These are phyloP conservation scores for Licmophora abbreviata DNA, from an alignment of 108 stramenopile species.

Conservation along the genomic window DNA sequence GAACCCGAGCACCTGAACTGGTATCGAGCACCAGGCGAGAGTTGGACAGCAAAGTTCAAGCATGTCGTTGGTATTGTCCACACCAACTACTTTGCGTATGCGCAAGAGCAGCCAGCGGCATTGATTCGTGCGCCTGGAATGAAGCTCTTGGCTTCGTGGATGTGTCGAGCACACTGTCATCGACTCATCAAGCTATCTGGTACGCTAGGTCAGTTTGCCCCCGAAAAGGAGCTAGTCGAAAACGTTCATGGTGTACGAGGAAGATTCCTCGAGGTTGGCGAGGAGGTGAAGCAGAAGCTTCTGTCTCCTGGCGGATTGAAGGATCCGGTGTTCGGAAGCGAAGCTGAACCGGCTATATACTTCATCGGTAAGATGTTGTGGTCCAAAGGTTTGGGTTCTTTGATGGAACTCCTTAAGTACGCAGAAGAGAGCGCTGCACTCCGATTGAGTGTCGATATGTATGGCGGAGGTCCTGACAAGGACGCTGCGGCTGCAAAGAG, in stretches of 20 bases:
- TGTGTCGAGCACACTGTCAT: constrained; percentile 81
- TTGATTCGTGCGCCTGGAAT: constrained; percentile 68
- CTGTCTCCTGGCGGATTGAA: neutral
- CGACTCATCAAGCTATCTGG: constrained; percentile 71
- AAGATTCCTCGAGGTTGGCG: constrained; percentile 64
- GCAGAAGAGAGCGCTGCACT: constrained; percentile 38
- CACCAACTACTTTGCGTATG: constrained; percentile 92
- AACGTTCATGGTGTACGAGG: constrained; percentile 93
- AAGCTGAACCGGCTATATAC: constrained; percentile 59
- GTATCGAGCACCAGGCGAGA: constrained; percentile 49
- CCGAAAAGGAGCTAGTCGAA: constrained; percentile 66
- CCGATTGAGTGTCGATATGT: constrained; percentile 69
- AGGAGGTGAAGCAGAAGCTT: constrained; percentile 13
- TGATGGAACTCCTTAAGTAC: constrained; percentile 67
- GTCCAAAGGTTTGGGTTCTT: constrained; percentile 88
- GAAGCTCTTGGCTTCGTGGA: constrained; percentile 48
- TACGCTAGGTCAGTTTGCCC: constrained; percentile 55
- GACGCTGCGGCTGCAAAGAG: constrained; percentile 54
- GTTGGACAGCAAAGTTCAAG: constrained; percentile 81
- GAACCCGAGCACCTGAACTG: constrained; percentile 96
- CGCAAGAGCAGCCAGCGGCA: constrained; percentile 46
- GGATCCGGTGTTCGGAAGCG: constrained; percentile 47
- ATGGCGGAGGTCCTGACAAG: constrained; percentile 29
- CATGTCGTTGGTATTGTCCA: constrained; percentile 92
- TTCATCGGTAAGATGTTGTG: constrained; percentile 94